Evolutionary conservation across 129 eudicot species (phyloP), one percentile per base, ranked within the genome.

Genomic region (Tagetes patula): DNA sequence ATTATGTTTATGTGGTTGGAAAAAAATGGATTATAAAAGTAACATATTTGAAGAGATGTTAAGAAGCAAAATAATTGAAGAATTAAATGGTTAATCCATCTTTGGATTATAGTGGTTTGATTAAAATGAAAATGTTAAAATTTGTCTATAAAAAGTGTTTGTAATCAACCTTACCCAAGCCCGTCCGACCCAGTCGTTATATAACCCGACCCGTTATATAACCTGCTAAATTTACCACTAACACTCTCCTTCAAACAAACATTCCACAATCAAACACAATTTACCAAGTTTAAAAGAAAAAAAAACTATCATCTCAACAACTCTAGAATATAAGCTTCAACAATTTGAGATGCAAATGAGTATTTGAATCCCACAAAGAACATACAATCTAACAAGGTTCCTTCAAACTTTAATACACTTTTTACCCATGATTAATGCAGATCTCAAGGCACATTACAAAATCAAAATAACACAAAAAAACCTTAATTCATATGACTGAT

Each of bases 401-500:
- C 8, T 49, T 30, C 32, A 4, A 50, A 52, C 65, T 42, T 41
- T n/a, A 42, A 40, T 41, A 5, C 43, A 77, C 60, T 71, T 43
- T 30, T 59, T 5, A 75, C 74, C 72, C 74, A 78, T 81, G 56
- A 82, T 52, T 67, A 72, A 72, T 27, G 59, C 10, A 74, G 67
- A 71, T 58, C 64, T 70, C 56, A 78, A 46, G 63, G 66, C 54
- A 72, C 77, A 78, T 70, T 32, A 75, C 30, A 37, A 13, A 9
- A 67, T 56, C 10, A n/a, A 2, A 6, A 74, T 27, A 20, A 64
- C 10, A 41, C 59, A 65, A 67, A 56, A 60, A 47, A 42, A 47
- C 55, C 71, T 71, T 73, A 65, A 69, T 82, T 69, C 50, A 75
- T 64, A 75, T 70, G 56, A 54, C 74, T 74, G 32, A 74, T 42